These are phyloP conservation scores for Ajuga reptans DNA, from an alignment of 305 asterid genomes.

Conservation along the genomic window DNA sequence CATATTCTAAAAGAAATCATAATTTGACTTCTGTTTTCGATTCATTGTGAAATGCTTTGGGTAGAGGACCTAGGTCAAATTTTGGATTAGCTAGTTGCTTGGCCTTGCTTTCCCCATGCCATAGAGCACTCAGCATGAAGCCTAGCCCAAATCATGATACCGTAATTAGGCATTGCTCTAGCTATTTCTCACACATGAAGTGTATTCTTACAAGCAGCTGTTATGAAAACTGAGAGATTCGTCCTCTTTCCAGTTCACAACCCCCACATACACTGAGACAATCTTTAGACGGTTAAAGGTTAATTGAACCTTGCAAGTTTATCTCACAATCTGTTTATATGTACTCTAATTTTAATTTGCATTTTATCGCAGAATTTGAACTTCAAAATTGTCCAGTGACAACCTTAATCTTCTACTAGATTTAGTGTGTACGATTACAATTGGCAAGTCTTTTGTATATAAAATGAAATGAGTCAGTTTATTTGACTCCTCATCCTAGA, in stretches of 20 bases:
- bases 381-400: neutral
- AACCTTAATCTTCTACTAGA: neutral
- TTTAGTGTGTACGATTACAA: neutral
- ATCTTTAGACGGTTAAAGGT: neutral
- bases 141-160: neutral
- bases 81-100: neutral
- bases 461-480: neutral
- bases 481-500: constrained; percentile 8
- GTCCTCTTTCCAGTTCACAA: neutral
- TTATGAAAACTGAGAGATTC: neutral
- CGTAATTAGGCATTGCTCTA: neutral
- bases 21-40: neutral
- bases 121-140: neutral
- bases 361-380: neutral
- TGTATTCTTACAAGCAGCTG: neutral
- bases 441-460: constrained; percentile 5
- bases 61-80: neutral
- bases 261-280: neutral
- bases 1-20: neutral
- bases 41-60: neutral
- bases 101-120: constrained; percentile 2
- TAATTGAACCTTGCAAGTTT: neutral
- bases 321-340: neutral
- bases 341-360: neutral
- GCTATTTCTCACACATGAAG: constrained; percentile 3